Percentiles rank a stretch among this genome's conserved stretches.
Evolutionary conservation across 495 filamentous ascomycete genomes (phyloP).

Genomic region (Hypoxylon rickii): DNA sequence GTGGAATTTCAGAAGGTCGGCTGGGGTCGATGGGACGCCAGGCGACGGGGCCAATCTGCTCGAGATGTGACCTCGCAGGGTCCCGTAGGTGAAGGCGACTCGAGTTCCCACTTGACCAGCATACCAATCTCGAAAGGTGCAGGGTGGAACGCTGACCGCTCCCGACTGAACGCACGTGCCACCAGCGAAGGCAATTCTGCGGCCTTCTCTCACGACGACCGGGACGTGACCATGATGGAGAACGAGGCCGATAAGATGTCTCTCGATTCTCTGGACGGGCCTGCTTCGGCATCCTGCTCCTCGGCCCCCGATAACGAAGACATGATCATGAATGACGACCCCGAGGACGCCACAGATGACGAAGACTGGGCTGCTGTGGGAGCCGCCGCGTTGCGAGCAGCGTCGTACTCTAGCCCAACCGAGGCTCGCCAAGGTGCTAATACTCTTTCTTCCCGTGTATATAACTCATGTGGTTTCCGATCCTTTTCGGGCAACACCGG

Average conservation of each 20-base stretch:
- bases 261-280: slow-evolving; percentile 80
- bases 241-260: slow-evolving; percentile 97
- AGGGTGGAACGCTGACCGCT: slow-evolving; percentile 52
- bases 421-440: slow-evolving; percentile 41
- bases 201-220: slow-evolving; percentile 72
- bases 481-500: slow-evolving; percentile 51
- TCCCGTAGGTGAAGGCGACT: slow-evolving; percentile 51
- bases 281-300: slow-evolving; percentile 72
- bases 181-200: slow-evolving; percentile 71
- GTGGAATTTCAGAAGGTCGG: slow-evolving; percentile 95
- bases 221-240: slow-evolving; percentile 74
- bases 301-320: slow-evolving; percentile 76
- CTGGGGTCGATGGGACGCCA: slow-evolving; percentile 96
- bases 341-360: slow-evolving; percentile 90
- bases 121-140: slow-evolving; percentile 67
- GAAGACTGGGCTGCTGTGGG: slow-evolving; percentile 96
- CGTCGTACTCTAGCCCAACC: slow-evolving; percentile 56
- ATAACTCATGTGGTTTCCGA: slow-evolving; percentile 52
- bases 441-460: slow-evolving; percentile 50
- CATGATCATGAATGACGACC: slow-evolving; percentile 64
- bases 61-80: slow-evolving; percentile 46
- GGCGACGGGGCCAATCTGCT: slow-evolving; percentile 66
- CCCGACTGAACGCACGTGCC: slow-evolving; percentile 53
- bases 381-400: slow-evolving; percentile 78
- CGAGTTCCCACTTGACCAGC: slow-evolving; percentile 56